phyloP scores from a whole-genome alignment of 176 grass and related monocot species.

The Zea luxurians region DNA sequence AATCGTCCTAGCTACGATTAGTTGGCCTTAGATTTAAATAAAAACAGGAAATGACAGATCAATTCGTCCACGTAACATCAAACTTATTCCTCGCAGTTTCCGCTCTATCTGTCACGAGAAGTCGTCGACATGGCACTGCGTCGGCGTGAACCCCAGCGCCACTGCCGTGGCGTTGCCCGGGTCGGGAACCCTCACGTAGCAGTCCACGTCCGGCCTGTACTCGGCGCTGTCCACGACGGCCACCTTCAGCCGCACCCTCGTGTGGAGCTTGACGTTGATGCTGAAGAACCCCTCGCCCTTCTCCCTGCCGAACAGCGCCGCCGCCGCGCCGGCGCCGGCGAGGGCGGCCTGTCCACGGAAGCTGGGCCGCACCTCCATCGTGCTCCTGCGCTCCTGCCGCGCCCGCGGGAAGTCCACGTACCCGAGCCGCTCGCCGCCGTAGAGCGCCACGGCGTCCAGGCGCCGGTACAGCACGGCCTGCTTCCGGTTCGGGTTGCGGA shows the following conservation, averaged over 20 bases:
- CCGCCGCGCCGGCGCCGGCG: background rate
- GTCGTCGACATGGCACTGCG: conserved; percentile 47
- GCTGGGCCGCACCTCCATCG: conserved; percentile 13
- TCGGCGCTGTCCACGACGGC: conserved; percentile 45
- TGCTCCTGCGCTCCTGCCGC: conserved; percentile 47
- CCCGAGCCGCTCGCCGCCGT: conserved; percentile 37
- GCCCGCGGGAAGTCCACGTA: conserved; percentile 24
- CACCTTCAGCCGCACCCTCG: conserved; percentile 43
- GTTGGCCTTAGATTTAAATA: background rate
- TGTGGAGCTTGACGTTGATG: conserved; percentile 44
- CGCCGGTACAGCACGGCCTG: conserved; percentile 49
- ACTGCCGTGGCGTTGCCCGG: conserved; percentile 38
- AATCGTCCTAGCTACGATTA: too few relatives aligned
- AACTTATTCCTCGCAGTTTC: background rate
- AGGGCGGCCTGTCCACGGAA: background rate
- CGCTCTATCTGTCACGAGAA: conserved; percentile 8
- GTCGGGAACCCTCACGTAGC: conserved; percentile 48
- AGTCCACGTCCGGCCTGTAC: conserved; percentile 45
- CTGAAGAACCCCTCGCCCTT: conserved; percentile 48
- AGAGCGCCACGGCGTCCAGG: conserved; percentile 53
- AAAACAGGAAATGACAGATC: background rate
- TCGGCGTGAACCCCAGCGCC: conserved; percentile 26
- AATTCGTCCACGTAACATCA: background rate
- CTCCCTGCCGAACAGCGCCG: conserved; percentile 27
- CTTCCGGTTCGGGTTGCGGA: conserved; percentile 63